These are phyloP conservation scores for Plantago rigida DNA, from an alignment of 305 asterid genomes.

Conservation along the genomic window DNA sequence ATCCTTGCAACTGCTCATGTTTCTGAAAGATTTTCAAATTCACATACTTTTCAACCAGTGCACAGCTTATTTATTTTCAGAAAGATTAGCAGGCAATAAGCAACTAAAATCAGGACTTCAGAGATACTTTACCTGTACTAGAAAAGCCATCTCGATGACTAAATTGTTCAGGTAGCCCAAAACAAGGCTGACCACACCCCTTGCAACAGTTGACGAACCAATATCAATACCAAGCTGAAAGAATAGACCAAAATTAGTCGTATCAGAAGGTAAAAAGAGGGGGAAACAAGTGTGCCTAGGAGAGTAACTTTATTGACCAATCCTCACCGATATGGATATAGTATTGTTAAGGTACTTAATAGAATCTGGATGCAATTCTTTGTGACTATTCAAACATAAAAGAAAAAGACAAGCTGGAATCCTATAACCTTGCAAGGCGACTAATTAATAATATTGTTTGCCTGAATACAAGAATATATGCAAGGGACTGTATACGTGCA, in stretches of 20 bases:
- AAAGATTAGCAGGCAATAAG: background rate
- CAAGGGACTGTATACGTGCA: too few relatives aligned
- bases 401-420: background rate
- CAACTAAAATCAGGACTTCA: background rate
- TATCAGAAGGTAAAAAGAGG: background rate
- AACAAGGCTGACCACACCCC: slow-evolving; percentile 96
- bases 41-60: too few relatives aligned
- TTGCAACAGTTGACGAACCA: slow-evolving; percentile 93
- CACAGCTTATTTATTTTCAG: too few relatives aligned
- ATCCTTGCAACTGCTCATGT: too few relatives aligned
- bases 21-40: too few relatives aligned
- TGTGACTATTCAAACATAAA: background rate
- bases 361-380: background rate
- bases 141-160: slow-evolving; percentile 89
- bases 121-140: slow-evolving; percentile 57
- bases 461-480: too few relatives aligned
- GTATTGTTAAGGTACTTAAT: background rate
- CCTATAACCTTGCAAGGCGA: background rate
- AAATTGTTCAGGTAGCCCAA: slow-evolving; percentile 87
- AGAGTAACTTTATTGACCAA: background rate
- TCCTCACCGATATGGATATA: background rate
- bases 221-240: slow-evolving; percentile 81
- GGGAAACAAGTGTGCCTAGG: background rate
- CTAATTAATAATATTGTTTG: background rate
- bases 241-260: slow-evolving; percentile 5